phyloP scores from a whole-genome alignment of 345 rosid species.

The Lepidium africanum region DNA sequence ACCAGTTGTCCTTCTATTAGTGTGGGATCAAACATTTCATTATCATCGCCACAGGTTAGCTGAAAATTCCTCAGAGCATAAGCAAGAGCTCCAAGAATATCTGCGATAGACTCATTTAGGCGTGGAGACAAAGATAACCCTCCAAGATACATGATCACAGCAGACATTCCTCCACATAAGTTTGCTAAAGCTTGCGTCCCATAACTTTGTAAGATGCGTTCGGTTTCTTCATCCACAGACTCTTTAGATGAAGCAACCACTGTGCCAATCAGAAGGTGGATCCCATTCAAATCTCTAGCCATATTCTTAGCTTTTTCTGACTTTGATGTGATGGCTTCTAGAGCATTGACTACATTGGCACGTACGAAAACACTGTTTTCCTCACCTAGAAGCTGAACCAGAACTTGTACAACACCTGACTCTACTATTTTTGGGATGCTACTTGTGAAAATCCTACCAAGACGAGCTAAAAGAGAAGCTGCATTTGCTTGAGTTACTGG shows the following conservation, averaged over 20 bases:
- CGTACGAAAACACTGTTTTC: slow-evolving; percentile 51
- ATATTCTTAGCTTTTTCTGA: slow-evolving; percentile 55
- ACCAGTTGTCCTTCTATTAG: slow-evolving; percentile 54
- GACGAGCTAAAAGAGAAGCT: slow-evolving; percentile 80
- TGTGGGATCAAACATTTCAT: slow-evolving; percentile 48
- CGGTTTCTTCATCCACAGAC: slow-evolving; percentile 54
- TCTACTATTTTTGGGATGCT: slow-evolving; percentile 61
- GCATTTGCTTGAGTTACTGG: slow-evolving; percentile 71
- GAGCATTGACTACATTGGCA: slow-evolving; percentile 74
- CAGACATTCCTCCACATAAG: slow-evolving; percentile 69
- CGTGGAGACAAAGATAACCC: slow-evolving; percentile 62
- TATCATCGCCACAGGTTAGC: slow-evolving; percentile 30
- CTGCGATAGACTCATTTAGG: slow-evolving; percentile 66
- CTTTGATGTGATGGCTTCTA: slow-evolving; percentile 71
- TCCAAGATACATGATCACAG: slow-evolving; percentile 58
- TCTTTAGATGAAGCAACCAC: slow-evolving; percentile 84
- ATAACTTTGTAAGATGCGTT: slow-evolving; percentile 52
- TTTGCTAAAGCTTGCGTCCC: slow-evolving; percentile 76
- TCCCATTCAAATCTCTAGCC: slow-evolving; percentile 53
- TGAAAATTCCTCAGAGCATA: slow-evolving; percentile 69
- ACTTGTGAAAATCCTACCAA: slow-evolving; percentile 56
- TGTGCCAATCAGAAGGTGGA: slow-evolving; percentile 62
- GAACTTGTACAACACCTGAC: slow-evolving; percentile 62
- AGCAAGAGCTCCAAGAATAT: slow-evolving; percentile 77
- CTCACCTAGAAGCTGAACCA: slow-evolving; percentile 54